Evolutionary conservation across 1,284 basidiomycete genomes (phyloP), one percentile per base, ranked within the genome.

Genomic region (Heterobasidion annosum): DNA sequence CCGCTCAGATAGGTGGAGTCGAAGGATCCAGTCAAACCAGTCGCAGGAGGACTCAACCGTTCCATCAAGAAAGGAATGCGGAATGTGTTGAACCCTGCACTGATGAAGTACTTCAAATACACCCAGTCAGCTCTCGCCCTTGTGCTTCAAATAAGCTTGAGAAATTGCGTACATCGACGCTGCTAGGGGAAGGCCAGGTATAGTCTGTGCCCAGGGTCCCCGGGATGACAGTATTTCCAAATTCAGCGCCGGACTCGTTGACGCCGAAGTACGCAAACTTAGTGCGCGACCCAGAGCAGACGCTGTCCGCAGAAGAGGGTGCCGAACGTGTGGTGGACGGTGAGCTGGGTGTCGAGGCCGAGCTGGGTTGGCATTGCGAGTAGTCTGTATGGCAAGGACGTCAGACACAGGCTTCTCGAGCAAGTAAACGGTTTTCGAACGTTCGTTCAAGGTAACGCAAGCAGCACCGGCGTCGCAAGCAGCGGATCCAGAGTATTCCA

Each of bases 221-320:
- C 9, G 79, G 79, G 61, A 75, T 72, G 16, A 62, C 67, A 19
- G 57, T 65, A 56, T 73, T 68, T 12, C 79, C 80, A 58, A 82
- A 73, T 67, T 83, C 79, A 48, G 79, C 82, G 57, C 80, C 78
- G 62, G 78, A 77, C 63, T 83, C 68, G 67, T 79, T 83, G 34
- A 83, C 81, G 66, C 82, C 82, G 59, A 82, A 81, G 69, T 70
- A 81, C 61, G 73, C 70, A 75, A 85, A 83, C 66, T 82, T 82
- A 48, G 77, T 81, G 60, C 55, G 57, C 9, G 59, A 46, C 34
- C 57, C 51, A 34, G 55, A 56, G 56, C 47, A 35, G 56, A 54
- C 5, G 51, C 56, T 43, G 54, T 47, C 16, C 51, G 55, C 13
- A 19, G 57, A 48, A 13, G 53, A 19, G 6, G 54, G 16, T 34